Evolutionary conservation across 441 rosid genomes (phyloP).

Genomic region (Pelargonium myrrhifolium): DNA sequence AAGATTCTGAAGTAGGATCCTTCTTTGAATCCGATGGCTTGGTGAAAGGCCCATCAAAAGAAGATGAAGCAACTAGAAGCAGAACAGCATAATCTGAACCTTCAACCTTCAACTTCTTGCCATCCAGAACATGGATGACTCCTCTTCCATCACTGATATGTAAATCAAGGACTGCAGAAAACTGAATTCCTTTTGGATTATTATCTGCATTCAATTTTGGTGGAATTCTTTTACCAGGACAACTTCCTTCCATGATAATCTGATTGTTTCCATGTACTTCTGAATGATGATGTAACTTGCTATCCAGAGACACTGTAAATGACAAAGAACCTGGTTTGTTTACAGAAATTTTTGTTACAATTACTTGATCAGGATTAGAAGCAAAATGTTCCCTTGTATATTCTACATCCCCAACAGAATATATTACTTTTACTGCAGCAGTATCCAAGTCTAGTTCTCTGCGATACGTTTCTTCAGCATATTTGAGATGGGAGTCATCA

Average conservation of each 20-base stretch:
- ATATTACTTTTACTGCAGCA: constrained; percentile 19
- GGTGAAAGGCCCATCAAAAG: constrained; percentile 23
- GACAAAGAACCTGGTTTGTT: constrained; percentile 19
- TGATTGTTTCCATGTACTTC: constrained; percentile 12
- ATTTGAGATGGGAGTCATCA: constrained; percentile 18
- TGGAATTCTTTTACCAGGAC: constrained; percentile 20
- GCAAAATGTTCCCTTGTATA: constrained; percentile 22
- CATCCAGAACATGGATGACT: background rate
- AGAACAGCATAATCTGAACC: constrained; percentile 21
- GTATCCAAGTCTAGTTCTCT: constrained; percentile 26
- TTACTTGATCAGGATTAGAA: constrained; percentile 25
- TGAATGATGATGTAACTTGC: constrained; percentile 20
- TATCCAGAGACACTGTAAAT: constrained; percentile 19
- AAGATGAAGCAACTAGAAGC: constrained; percentile 23
- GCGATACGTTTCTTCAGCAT: constrained; percentile 14
- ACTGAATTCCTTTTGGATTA: constrained; percentile 21
- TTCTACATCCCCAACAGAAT: constrained; percentile 16
- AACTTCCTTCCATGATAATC: constrained; percentile 24
- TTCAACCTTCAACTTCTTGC: constrained; percentile 14
- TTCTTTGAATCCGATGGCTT: constrained; percentile 21
- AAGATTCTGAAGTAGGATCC: constrained; percentile 19
- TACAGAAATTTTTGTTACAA: constrained; percentile 18
- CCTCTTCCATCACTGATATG: constrained; percentile 15
- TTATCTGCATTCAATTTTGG: constrained; percentile 11
- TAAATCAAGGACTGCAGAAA: constrained; percentile 19